Base-by-base conservation (phyloP, 768 basidiomycete species). In the Mycena chlorophos region DNA sequence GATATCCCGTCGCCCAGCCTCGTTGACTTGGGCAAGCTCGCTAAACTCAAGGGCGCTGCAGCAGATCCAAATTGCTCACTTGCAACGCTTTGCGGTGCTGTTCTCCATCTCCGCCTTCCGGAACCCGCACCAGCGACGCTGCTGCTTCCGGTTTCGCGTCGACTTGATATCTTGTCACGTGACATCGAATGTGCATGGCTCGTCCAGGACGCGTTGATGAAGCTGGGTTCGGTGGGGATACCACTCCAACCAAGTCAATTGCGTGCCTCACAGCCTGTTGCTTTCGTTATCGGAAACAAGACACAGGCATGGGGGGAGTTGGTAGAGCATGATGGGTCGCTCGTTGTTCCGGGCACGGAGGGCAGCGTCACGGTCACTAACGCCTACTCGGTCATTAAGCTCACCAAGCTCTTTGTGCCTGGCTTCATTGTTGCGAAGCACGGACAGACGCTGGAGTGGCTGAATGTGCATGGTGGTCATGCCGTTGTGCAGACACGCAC, bases 131-230 rank as follows among this genome's bases (percentile, higher is more conserved):
- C 37, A 3, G 23, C 52, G 31, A 25, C 14, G 38, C 22, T 20
- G 6, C 3, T 19, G 49, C 14, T 50, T 51, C 14, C 37, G 42
- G n/a, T n/a, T n/a, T 37, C 34, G n/a, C 34, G 34, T 30, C 53
- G 34, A 37, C 34, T 37, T 10, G 12, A 10, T 10, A 37, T 10
- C 34, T 37, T 37, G 34, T n/a, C n/a, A 13, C 54, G 26, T 2
- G 52, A 61, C 8, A 40, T 58, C 14, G 61, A 62, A 27, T 59
- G 57, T 42, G 28, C 45, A 1, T 62, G 54, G 57, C 50, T 39
- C 17, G 45, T 62, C n/a, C 52, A 55, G 28, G 12, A 17, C 1
- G 29, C 34, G 2, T 40, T 59, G 22, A 48, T 45, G 34, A 52
- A 45, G 8, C 22, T 42, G 6, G 50, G 48, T 12, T 49, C 57